Conservation (phyloP, 176 grass and related monocot species). For the Aegilops umbellulata region DNA sequence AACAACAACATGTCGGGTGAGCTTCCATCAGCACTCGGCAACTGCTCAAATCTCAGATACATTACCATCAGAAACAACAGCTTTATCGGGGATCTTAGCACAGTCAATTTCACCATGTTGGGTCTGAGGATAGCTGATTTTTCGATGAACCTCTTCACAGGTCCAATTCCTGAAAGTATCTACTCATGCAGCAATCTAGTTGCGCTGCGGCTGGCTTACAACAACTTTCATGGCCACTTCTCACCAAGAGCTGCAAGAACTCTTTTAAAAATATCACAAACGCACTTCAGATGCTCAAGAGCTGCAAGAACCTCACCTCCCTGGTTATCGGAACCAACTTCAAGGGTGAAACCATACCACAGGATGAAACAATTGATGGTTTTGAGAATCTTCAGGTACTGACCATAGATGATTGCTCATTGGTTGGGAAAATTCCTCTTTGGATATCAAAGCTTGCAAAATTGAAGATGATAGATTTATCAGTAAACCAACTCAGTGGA, state of each 20-base stretch:
- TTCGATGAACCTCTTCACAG: conserved; percentile 50
- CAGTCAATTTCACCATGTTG: conserved; percentile 54
- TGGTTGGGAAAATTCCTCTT: conserved; percentile 49
- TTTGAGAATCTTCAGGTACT: conserved; percentile 62
- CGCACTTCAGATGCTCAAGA: conserved; percentile 50
- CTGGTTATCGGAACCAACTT: conserved; percentile 59
- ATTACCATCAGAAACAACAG: conserved; percentile 57
- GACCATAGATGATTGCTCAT: conserved; percentile 34
- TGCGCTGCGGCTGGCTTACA: conserved; percentile 54
- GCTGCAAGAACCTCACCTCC: conserved; percentile 50
- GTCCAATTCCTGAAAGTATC: conserved; percentile 62
- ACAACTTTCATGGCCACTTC: conserved; percentile 46
- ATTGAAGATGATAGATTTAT: conserved; percentile 59
- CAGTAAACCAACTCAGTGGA: conserved; percentile 51
- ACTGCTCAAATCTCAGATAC: conserved; percentile 51
- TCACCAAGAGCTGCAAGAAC: conserved; percentile 51
- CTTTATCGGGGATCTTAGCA: conserved; percentile 47
- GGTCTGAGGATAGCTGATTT: conserved; percentile 56
- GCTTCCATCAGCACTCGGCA: conserved; percentile 39
- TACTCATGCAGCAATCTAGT: conserved; percentile 57
- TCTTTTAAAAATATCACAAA: conserved; percentile 49
- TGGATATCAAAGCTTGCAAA: conserved; percentile 66
- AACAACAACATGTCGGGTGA: conserved; percentile 54
- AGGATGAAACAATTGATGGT: conserved; percentile 37
- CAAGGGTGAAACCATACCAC: conserved; percentile 43